Conservation (phyloP, 1,139 yeast genomes). For the Scheffersomyces segobiensis region DNA sequence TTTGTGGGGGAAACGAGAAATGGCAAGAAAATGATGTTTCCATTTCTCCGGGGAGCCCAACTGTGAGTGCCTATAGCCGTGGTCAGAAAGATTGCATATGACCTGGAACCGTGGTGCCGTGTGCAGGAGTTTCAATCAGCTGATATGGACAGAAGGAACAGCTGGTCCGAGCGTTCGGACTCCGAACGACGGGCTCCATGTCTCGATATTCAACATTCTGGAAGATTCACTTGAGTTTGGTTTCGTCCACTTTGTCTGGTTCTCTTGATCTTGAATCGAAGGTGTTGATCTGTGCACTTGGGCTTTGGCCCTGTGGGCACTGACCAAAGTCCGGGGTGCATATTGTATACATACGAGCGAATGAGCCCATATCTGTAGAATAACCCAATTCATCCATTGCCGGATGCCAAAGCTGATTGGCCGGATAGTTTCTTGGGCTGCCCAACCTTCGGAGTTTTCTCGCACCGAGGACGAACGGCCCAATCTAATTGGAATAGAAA, state of each 20-base stretch:
- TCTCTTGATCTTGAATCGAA: neutral
- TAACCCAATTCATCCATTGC: neutral
- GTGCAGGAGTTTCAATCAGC: neutral
- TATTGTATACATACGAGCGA: neutral
- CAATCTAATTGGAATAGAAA: neutral
- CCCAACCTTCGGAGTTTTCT: neutral
- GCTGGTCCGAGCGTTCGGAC: neutral
- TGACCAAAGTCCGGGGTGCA: neutral
- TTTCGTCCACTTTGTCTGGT: neutral
- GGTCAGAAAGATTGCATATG: too few species aligned
- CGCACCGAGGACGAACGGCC: neutral
- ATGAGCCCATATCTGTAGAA: neutral
- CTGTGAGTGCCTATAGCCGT: too few species aligned
- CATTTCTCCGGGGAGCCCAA: neutral
- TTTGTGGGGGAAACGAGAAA: neutral
- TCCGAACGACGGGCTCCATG: neutral
- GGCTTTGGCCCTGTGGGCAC: neutral
- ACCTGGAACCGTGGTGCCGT: too few species aligned
- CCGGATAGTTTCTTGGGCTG: neutral
- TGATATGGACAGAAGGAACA: neutral
- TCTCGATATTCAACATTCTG: neutral
- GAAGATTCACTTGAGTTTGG: neutral
- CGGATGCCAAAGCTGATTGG: neutral
- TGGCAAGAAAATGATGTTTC: neutral
- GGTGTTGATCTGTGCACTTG: neutral